A percentile compares a stretch with the other conserved stretches of the same genome.
These are phyloP conservation scores for Phytophthora meadii DNA, from an alignment of 352 stramenopile species.

Conservation along the genomic window DNA sequence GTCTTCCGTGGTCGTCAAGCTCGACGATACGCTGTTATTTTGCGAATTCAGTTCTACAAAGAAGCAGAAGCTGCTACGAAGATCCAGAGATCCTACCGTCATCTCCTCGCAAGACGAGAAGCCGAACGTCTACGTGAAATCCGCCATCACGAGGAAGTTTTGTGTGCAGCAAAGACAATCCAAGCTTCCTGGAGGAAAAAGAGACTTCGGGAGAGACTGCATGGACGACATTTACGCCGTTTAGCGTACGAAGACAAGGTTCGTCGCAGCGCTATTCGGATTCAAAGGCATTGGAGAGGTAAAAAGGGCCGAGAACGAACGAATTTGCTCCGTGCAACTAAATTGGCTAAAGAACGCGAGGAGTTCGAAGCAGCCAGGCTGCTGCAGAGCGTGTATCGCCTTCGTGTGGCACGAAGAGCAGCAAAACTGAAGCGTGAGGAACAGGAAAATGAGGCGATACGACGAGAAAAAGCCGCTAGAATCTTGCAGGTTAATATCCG, in stretches of 20 bases:
- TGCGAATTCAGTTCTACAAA: constrained; percentile 55
- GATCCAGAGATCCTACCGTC: constrained; percentile 60
- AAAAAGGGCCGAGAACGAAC: constrained; percentile 45
- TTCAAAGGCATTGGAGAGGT: constrained; percentile 84
- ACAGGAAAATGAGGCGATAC: constrained; percentile 32
- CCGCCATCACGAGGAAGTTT: constrained; percentile 19
- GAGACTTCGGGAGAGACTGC: constrained; percentile 41
- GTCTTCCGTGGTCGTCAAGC: constrained; percentile 67
- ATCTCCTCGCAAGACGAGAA: constrained; percentile 21
- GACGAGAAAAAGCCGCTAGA: constrained; percentile 51
- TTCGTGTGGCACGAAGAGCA: constrained; percentile 50
- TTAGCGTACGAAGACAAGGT: constrained; percentile 32
- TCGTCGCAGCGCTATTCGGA: constrained; percentile 43
- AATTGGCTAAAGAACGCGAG: constrained; percentile 37
- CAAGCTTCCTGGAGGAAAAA: constrained; percentile 59
- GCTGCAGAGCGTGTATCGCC: constrained; percentile 67
- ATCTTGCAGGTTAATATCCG: constrained; percentile 53
- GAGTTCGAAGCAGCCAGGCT: constrained; percentile 58
- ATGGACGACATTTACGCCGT: constrained; percentile 23
- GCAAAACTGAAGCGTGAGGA: constrained; percentile 47
- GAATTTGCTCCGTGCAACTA: constrained; percentile 36
- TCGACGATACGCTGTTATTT: constrained; percentile 52
- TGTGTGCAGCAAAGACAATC: constrained; percentile 42
- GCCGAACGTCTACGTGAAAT: constrained; percentile 23
- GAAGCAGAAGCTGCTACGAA: constrained; percentile 62